phyloP scores from a whole-genome alignment of 2,329 filamentous ascomycete genomes.

The Colletotrichum magnum region DNA sequence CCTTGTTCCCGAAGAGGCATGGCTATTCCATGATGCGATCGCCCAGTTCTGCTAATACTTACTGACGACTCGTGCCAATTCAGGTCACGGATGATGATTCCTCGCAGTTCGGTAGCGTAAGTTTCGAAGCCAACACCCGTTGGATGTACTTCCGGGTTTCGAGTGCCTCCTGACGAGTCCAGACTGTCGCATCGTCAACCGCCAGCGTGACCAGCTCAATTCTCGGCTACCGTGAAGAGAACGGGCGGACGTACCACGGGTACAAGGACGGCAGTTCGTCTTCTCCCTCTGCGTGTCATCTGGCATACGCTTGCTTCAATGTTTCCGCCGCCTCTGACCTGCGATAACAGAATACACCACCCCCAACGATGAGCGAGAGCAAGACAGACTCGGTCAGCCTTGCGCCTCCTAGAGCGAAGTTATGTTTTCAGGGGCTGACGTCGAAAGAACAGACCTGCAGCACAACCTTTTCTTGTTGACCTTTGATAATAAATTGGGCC shows the following conservation, averaged over 20 bases:
- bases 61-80: background rate
- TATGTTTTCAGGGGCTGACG: background rate
- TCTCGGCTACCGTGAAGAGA: conserved; percentile 13
- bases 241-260: conserved; percentile 2
- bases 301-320: background rate
- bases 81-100: background rate
- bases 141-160: too few species aligned
- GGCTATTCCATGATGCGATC: background rate
- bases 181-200: background rate
- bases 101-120: background rate
- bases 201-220: conserved; percentile 51
- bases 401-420: background rate
- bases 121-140: background rate
- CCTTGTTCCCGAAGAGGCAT: background rate
- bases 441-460: conserved; percentile 57
- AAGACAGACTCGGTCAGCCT: conserved; percentile 33
- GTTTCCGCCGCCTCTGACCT: background rate
- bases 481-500: conserved; percentile 47
- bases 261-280: conserved; percentile 25
- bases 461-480: conserved; percentile 66
- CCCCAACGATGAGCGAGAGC: conserved; percentile 34
- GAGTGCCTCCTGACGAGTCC: too few species aligned
- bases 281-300: too few species aligned
- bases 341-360: conserved; percentile 16
- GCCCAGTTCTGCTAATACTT: background rate